Percentiles rank a stretch among this genome's conserved stretches.
Evolutionary conservation across 495 filamentous ascomycete species (phyloP).

Genomic region (Annulohypoxylon moriforme): DNA sequence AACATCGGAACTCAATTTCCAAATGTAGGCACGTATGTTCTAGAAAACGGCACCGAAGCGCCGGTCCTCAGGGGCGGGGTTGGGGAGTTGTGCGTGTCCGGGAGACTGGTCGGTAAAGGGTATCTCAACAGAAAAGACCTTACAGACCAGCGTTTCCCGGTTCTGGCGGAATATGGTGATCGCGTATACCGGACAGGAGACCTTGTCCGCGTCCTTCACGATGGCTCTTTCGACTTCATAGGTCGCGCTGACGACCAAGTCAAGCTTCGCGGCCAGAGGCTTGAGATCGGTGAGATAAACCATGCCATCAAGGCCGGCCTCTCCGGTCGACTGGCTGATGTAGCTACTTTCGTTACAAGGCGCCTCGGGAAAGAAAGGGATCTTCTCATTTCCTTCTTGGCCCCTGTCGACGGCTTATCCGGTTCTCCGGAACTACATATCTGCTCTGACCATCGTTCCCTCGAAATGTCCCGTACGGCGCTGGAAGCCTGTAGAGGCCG

Average conservation of each 20-base stretch:
- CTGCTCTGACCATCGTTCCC: constrained; percentile 38
- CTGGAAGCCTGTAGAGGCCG: constrained; percentile 66
- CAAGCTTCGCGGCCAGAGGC: constrained; percentile 80
- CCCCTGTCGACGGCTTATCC: constrained; percentile 32
- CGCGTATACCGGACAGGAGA: constrained; percentile 84
- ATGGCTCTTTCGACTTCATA: constrained; percentile 76
- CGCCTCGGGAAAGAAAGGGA: constrained; percentile 72
- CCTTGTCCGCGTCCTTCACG: constrained; percentile 75
- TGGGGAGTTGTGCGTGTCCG: constrained; percentile 89
- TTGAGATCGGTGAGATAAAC: constrained; percentile 84
- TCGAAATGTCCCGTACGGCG: constrained; percentile 47
- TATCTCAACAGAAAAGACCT: constrained; percentile 83
- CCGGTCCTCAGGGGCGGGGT: constrained; percentile 81
- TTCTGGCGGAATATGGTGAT: constrained; percentile 59
- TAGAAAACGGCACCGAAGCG: constrained; percentile 72
- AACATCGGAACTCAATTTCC: constrained; percentile 88
- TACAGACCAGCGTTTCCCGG: constrained; percentile 71
- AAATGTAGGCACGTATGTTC: constrained; percentile 83
- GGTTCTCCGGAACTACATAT: constrained; percentile 44
- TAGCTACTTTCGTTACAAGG: constrained; percentile 73
- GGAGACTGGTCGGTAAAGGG: constrained; percentile 85
- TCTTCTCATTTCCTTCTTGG: constrained; percentile 77
- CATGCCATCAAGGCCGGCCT: constrained; percentile 66
- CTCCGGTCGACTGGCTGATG: constrained; percentile 59
- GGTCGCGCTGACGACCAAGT: constrained; percentile 84